phyloP scores from a whole-genome alignment of 1,284 basidiomycete species.

The Xerocomus nothofagi region DNA sequence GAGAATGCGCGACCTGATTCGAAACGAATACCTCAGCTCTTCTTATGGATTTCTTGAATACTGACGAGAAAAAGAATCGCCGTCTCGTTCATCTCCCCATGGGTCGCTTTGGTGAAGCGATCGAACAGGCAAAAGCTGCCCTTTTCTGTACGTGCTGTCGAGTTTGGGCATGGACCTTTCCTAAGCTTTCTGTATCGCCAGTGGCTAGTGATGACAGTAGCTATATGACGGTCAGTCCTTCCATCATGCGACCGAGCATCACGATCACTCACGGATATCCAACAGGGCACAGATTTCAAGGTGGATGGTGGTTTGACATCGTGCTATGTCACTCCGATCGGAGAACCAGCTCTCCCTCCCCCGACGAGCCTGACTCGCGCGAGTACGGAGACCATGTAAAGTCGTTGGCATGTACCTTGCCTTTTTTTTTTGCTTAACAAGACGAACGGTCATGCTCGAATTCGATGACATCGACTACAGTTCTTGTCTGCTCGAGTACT shows the following conservation, averaged over 20 bases:
- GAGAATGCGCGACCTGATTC: background rate
- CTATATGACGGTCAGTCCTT: slow-evolving; percentile 67
- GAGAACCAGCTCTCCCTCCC: slow-evolving; percentile 65
- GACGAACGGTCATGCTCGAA: background rate
- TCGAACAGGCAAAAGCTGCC: slow-evolving; percentile 90
- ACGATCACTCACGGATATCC: slow-evolving; percentile 27
- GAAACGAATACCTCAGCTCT: slow-evolving; percentile 54
- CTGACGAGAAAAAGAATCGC: slow-evolving; percentile 92
- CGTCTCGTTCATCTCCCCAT: slow-evolving; percentile 91
- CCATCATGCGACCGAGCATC: slow-evolving; percentile 3
- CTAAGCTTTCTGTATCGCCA: slow-evolving; percentile 32
- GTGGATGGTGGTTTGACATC: slow-evolving; percentile 90
- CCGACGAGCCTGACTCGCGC: slow-evolving; percentile 56
- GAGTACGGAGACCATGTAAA: background rate
- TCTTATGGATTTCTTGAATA: slow-evolving; percentile 97
- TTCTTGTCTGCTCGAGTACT: background rate
- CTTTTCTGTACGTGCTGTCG: slow-evolving; percentile 72
- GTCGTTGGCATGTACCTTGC: background rate
- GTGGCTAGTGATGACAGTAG: slow-evolving; percentile 86
- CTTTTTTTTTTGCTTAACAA: background rate
- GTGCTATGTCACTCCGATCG: slow-evolving; percentile 84
- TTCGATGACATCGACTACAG: background rate
- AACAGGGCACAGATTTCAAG: slow-evolving; percentile 87
- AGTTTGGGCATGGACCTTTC: background rate
- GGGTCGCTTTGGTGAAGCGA: slow-evolving; percentile 95